Evolutionary conservation across 140 eudicot species (phyloP).

Genomic region (Anethum foeniculum): DNA sequence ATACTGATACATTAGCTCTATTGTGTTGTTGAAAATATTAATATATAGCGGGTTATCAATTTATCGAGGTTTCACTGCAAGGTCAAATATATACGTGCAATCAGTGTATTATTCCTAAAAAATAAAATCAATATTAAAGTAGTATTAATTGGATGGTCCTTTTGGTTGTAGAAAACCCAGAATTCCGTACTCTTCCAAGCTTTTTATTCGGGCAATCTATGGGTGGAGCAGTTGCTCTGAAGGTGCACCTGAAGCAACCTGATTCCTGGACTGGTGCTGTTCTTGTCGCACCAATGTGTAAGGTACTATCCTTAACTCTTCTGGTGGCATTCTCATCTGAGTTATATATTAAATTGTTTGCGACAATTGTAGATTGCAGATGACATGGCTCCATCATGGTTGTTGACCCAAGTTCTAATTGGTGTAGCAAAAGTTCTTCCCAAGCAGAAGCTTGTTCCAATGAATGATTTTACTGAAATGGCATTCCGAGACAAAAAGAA

Average conservation of each 20-base stretch:
- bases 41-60: too few relatives aligned
- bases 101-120: neutral
- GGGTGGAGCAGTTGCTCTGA: constrained; percentile 97
- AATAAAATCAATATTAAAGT: neutral
- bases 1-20: too few relatives aligned
- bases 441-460: constrained; percentile 71
- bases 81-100: neutral
- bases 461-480: constrained; percentile 60
- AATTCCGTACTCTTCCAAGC: constrained; percentile 50
- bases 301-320: constrained; percentile 43
- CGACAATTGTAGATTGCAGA: constrained; percentile 68
- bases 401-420: constrained; percentile 48
- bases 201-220: constrained; percentile 80
- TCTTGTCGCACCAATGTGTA: constrained; percentile 98
- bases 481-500: constrained; percentile 80
- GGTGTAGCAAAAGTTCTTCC: constrained; percentile 79
- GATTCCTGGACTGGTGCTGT: constrained; percentile 83
- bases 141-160: neutral
- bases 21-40: too few relatives aligned
- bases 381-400: constrained; percentile 75
- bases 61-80: neutral
- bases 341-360: constrained; percentile 7
- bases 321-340: neutral
- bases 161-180: constrained; percentile 48
- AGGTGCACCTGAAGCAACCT: constrained; percentile 87